Evolutionary conservation across 2,329 filamentous ascomycete species (phyloP), one percentile per base, ranked within the genome.

Genomic region (Acephala macrosclerotiorum): DNA sequence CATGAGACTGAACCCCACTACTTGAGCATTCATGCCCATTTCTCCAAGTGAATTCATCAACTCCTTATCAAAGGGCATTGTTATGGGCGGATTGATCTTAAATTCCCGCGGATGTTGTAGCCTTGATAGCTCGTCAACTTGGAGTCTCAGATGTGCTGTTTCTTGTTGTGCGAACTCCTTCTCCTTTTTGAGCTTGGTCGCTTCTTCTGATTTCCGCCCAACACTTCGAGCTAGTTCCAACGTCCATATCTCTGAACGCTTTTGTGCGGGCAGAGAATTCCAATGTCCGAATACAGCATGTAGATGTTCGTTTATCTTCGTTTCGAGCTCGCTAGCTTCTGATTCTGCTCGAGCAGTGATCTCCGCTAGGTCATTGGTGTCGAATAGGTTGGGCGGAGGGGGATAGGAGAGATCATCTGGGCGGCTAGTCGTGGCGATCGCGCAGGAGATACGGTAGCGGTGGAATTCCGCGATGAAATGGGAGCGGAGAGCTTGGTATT

Each of bases 251-350:
- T 89, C 86, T 29, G 81, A 81, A 60, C 85, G 84, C 25, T 86
- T 83, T 40, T 86, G 84, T 1, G 77, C 70, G 0, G 88, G 79
- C 29, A 96, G 81, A 1, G 82, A 82, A 60, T 87, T 87, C 94
- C 94, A 98, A 49, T 92, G 90, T 7, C 85, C 84, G 76, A 89
- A 97, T 0, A 92, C 89, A 16, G 89, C 87, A n/a, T 91, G 86
- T 6, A 97, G 78, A 76, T 98, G 95, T 65, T 91, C 85, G 47
- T 86, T 82, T 36, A 94, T 86, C 70, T 91, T 88, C 60, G 88
- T 87, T 68, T 93, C 89, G 59, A 95, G 65, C 77, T 78, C 76
- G 76, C 77, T 59, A 68, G 77, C 53, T 75, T 77, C 66, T 57
- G 80, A 78, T 69, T 77, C 73, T 18, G 76, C 71, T 68, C 73